A percentile compares a stretch with the other conserved stretches of the same genome.
These are phyloP conservation scores for Calonectria naviculata DNA, from an alignment of 2,329 filamentous ascomycete genomes.

Conservation along the genomic window DNA sequence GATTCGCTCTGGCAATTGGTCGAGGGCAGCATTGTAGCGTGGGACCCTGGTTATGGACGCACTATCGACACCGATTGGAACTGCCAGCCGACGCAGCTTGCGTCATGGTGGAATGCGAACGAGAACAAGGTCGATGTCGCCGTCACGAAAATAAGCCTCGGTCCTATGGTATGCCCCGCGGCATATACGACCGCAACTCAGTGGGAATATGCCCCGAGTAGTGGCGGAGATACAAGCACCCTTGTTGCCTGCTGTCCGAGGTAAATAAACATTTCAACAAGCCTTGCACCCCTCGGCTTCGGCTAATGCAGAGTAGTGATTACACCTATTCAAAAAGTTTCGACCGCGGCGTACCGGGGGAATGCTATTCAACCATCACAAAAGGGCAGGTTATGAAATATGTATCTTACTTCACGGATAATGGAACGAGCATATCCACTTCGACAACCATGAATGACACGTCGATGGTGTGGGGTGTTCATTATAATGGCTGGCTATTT, in stretches of 20 bases:
- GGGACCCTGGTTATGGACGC: background rate
- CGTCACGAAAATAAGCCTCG: background rate
- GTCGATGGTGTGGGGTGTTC: background rate
- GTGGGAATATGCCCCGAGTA: background rate
- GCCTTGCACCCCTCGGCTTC: background rate
- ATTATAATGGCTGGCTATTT: background rate
- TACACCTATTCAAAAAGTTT: background rate
- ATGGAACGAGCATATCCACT: background rate
- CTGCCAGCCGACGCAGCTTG: background rate
- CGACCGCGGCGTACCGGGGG: background rate
- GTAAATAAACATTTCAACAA: background rate
- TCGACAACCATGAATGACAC: background rate
- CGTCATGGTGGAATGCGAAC: background rate
- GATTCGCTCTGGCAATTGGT: background rate
- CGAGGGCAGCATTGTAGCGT: background rate
- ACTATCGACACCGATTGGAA: background rate
- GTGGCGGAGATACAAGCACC: background rate
- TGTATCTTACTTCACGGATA: background rate
- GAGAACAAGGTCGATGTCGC: background rate
- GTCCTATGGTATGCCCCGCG: background rate
- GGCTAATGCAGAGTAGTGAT: background rate
- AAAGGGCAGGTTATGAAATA: background rate
- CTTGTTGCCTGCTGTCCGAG: background rate
- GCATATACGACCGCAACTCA: background rate
- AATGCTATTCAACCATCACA: background rate